Base-by-base conservation (phyloP, 495 filamentous ascomycete genomes). In the Friedmanniomyces simplex region DNA sequence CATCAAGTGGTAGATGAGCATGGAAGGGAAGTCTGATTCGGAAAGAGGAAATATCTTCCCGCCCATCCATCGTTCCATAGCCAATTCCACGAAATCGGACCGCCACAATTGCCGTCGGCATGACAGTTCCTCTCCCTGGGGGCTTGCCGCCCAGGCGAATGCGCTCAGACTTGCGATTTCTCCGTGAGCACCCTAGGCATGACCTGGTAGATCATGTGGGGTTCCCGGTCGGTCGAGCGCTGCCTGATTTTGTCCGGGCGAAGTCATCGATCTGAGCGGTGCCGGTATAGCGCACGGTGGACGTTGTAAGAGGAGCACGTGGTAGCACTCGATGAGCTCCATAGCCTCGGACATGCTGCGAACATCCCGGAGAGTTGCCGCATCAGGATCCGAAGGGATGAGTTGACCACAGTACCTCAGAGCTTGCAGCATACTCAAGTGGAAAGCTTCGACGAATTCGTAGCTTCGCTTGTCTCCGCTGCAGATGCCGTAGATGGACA, bases 361-460 rank as follows among this genome's bases (percentile, higher is more conserved):
- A 37, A 37, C 34, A 16, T 37, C 34, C 34, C 34, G 34, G 34
- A 37, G 34, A 16, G 34, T 37, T 37, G 34, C 34, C 16, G 34
- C 34, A 37, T 37, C 16, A 37, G 34, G 34, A 37, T 37, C 34
- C 34, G 34, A 8, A 37, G 34, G 34, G 34, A 37, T 37, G 34
- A 37, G 34, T 8, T 8, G 34, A 37, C 34, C 34, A 37, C 16
- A 37, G 34, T 47, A n/a, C 21, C 8, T 22, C 43, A 47, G 13
- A 22, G 14, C 21, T 47, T 22, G 43, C 13, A 47, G 14, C 52
- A 54, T 54, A 16, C 28, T 43, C 28, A 18, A 11, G 24, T 58
- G 49, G 28, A 58, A 58, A 18, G 48, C 55, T 39, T 58, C 55
- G 21, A 54, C 49, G 48, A 58, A 58, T 34, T 58, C 55, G 48